A percentile compares a stretch with the other conserved stretches of the same genome.
Conservation (phyloP, 1,284 basidiomycete species). For the Ganoderma leucocontextum region DNA sequence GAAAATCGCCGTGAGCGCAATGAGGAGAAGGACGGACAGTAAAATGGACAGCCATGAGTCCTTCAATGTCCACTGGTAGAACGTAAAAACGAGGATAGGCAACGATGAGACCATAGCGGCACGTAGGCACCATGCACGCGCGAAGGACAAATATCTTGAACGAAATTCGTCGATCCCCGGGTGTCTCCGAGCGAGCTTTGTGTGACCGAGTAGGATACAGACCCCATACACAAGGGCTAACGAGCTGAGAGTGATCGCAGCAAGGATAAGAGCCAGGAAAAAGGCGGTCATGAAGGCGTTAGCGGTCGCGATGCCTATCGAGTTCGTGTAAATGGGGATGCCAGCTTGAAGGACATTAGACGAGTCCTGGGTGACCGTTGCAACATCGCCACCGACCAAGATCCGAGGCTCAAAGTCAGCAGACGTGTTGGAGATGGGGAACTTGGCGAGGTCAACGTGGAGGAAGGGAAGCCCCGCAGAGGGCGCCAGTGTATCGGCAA, state of each 20-base stretch:
- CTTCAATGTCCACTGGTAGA: constrained; percentile 90
- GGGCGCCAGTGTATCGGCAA: constrained; percentile 3
- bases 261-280: constrained; percentile 70
- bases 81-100: constrained; percentile 79
- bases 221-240: constrained; percentile 62
- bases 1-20: constrained; percentile 59
- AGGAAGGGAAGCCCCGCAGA: constrained; percentile 3
- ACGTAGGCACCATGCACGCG: constrained; percentile 66
- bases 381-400: constrained; percentile 53
- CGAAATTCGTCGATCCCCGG: constrained; percentile 42
- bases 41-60: constrained; percentile 85
- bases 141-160: constrained; percentile 55
- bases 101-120: constrained; percentile 66
- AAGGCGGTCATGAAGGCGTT: constrained; percentile 90
- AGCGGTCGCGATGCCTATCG: constrained; percentile 75
- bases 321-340: constrained; percentile 83
- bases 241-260: constrained; percentile 60
- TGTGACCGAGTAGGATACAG: constrained; percentile 46
- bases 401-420: constrained; percentile 17
- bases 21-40: constrained; percentile 71
- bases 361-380: constrained; percentile 71
- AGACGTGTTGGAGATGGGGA: constrained; percentile 16
- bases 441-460: constrained; percentile 32
- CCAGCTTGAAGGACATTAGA: constrained; percentile 79
- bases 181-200: constrained; percentile 36